Percentiles rank a stretch among this genome's conserved stretches.
Evolutionary conservation across 768 basidiomycete genomes (phyloP).

Genomic region (Kwoniella shandongensis): DNA sequence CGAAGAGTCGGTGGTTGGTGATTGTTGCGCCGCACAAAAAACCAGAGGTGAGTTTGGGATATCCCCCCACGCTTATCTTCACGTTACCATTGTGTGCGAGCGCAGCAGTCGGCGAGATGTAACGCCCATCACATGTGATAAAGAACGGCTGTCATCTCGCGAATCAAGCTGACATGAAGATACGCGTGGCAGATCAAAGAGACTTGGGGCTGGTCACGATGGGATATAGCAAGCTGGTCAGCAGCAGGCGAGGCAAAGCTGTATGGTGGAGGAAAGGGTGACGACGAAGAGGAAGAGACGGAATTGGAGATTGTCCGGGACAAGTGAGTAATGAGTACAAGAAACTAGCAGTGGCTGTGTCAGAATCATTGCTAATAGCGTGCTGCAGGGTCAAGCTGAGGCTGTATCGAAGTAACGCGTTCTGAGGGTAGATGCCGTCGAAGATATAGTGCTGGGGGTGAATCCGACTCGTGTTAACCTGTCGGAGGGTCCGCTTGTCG

Average conservation of each 20-base stretch:
- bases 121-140: no score
- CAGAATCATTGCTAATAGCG: neutral
- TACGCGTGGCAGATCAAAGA: conserved; percentile 52
- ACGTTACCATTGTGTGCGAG: neutral
- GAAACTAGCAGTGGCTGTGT: no score
- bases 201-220: conserved; percentile 48
- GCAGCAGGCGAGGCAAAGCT: conserved; percentile 30
- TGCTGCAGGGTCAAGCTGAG: conserved; percentile 32
- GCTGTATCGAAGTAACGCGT: conserved; percentile 30
- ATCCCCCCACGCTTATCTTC: no score
- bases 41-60: conserved; percentile 61
- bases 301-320: conserved; percentile 40
- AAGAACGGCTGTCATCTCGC: no score
- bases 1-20: conserved; percentile 65
- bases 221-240: conserved; percentile 48
- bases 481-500: no score
- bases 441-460: no score
- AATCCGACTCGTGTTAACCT: no score
- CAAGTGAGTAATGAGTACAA: conserved; percentile 39
- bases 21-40: conserved; percentile 74
- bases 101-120: no score
- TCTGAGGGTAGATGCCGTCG: no score
- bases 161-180: no score
- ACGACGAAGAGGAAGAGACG: conserved; percentile 24
- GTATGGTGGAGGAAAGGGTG: conserved; percentile 17